Base-by-base conservation (phyloP, 345 rosid genomes). In the Salix exigua region DNA sequence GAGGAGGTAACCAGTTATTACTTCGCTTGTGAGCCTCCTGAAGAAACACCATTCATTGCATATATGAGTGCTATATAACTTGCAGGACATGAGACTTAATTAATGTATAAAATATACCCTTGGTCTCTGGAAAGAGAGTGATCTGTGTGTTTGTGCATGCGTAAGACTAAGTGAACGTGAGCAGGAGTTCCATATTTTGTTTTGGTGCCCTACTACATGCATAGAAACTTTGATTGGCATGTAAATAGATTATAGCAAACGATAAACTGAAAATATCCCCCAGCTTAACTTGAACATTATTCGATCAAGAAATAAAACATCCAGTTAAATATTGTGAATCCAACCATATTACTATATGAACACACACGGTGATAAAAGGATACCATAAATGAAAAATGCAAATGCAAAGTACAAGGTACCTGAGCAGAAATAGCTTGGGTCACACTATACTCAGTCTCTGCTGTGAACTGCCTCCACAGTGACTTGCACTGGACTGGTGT, bases 1-100 rank as follows among this genome's bases (percentile, higher is more conserved):
- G 84, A 28, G 94, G 94, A 51, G 97, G 97, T 75, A 90, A 81
- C 92, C 92, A 85, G 76, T 87, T 90, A 87, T 90, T 89, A 80
- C 79, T 88, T 68, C 84, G 82, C 78, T 85, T 87, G 85, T 88
- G 81, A 79, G 97, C 94, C 87, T 91, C 92, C 97, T 91, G 87
- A 73, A 55, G 76, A 66, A 26, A 46, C 40, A 81, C 31, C 26
- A 70, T 35, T 42, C 30, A 78, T 35, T 28, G 51, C 68, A 66
- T 18, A 33, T 72, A 10, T 77, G 72, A 70, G 60, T 30, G 33
- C 60, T 46, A 46, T 16, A 46, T 13, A 46, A 18, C 50, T 46
- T 46, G 50, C 17, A 46, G 50, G 50, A 46, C 17, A 46, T 46
- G 17, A 14, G 14, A 46, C 18, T 46, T 46, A 1, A 13, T 13